Base-by-base conservation (phyloP, 805 yeast species). In the Zygotorulaspora danielsina region DNA sequence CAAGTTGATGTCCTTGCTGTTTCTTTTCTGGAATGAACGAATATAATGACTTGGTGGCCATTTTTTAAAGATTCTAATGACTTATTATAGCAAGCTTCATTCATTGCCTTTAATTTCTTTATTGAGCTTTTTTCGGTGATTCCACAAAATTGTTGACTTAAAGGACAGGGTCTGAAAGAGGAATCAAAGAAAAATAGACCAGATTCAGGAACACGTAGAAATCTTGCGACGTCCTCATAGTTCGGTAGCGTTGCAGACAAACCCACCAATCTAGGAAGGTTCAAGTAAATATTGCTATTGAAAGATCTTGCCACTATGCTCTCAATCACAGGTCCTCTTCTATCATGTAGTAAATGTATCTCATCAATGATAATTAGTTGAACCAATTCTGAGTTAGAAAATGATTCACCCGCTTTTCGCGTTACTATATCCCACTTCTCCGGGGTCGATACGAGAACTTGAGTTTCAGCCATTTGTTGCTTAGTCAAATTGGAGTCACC, bases 361-460 rank as follows among this genome's bases (percentile, higher is more conserved):
- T 90, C 98, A 67, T 90, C 98, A 36, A 93, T 78, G 19, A 90
- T 82, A 7, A 90, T 63, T 16, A 90, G 69, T 28, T 76, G 72
- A 1, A 87, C 93, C 1, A 78, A 64, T 24, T 74, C 70, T 1
- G 80, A 74, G 50, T 79, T 81, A 17, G 82, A 75, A 2, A 76
- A 67, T 3, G 76, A 67, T 44, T 84, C 90, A 15, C 78, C 70
- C 30, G 73, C 71, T 54, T 90, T 90, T 65, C 98, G 73, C 0
- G 96, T 89, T 11, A 89, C 81, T 15, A 93, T 85, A 65, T 93
- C 97, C 97, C 97, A 90, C 56, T 89, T 90, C 57, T 93, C 98
- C 0, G 97, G 97, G 0, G 98, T 90, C 0, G 96, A 85, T 1
- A 90, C 94, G 34, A 90, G 66, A 4, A 90, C 63, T 51, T 90